Base-by-base conservation (phyloP, 164 flowering plant species). In the Protea cynaroides region DNA sequence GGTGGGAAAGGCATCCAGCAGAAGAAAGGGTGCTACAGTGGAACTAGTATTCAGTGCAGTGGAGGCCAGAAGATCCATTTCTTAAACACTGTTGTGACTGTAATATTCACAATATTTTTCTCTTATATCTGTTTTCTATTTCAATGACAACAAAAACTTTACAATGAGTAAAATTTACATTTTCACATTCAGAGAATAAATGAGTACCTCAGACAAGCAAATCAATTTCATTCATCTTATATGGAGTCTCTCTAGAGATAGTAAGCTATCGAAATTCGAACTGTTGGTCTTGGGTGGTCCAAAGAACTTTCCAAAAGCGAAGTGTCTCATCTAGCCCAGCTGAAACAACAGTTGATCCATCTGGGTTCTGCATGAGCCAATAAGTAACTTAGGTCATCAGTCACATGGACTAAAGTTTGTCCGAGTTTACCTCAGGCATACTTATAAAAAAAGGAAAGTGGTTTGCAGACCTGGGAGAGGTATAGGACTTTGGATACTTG, bases 1-100 rank as follows among this genome's bases (percentile, higher is more conserved):
- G 81, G 64, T 54, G 92, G 94, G 4, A 46, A 47, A 50, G 97
- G 97, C 22, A 83, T 89, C 66, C 76, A 82, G 74, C 94, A 92
- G 69, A 89, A 83, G 75, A 71, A 63, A 67, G 98, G 98, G 17
- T 89, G 96, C 74, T 89, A 67, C 70, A 92, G 94, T 65, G 94
- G 98, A 70, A 74, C 72, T 40, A 71, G 69, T 44, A 47, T 37
- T 53, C 76, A 79, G 11, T 89, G 97, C 81, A 87, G 79, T 64
- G 46, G 46, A 12, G 46, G 46, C 13, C 8, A 12, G 14, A 9
- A 40, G 14, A 40, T 40, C 14, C 14, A 40, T 40, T 40, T 12
- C 14, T 40, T 40, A 40, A 40, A 40, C 14, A 40, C 46, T 1
- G 1, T 40, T 8, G 13, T 40, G 8, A 40, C 8, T 40, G 46